These are phyloP conservation scores for Erigeron philadelphicus DNA, from an alignment of 140 eudicot genomes.

Conservation along the genomic window DNA sequence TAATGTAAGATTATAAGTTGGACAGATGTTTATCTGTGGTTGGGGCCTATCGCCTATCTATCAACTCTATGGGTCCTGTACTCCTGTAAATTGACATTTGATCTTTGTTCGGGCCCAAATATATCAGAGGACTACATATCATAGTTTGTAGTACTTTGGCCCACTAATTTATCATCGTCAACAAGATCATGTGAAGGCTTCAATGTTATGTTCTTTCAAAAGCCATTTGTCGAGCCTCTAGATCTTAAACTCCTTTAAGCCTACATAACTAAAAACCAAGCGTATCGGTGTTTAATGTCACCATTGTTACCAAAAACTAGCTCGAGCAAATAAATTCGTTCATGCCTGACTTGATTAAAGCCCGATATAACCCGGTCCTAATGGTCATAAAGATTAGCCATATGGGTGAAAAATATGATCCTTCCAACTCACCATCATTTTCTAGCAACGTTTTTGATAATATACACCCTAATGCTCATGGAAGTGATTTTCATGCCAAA, in stretches of 20 bases:
- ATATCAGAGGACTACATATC: background rate
- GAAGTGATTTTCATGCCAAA: no score
- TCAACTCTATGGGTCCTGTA: background rate
- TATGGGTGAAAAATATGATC: no score
- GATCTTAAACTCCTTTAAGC: background rate
- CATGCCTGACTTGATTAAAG: no score
- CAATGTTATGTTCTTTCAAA: background rate
- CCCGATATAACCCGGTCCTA: no score
- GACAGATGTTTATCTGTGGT: background rate
- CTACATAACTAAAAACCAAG: background rate
- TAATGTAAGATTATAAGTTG: no score
- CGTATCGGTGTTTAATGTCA: background rate
- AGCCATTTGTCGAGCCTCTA: background rate
- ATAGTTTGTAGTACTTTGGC: background rate
- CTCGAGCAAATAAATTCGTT: no score
- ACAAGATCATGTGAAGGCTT: background rate
- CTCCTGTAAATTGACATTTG: constrained; percentile 16
- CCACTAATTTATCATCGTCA: background rate
- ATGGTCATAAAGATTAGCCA: no score
- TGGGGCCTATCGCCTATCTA: background rate
- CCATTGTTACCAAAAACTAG: no score
- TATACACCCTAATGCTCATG: no score
- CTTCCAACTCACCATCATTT: no score
- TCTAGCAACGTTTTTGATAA: no score
- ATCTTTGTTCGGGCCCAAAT: constrained; percentile 13